Percentiles rank a stretch among this genome's conserved stretches.
phyloP scores from a whole-genome alignment of 495 filamentous ascomycete species.

The Penicillium argentinense region DNA sequence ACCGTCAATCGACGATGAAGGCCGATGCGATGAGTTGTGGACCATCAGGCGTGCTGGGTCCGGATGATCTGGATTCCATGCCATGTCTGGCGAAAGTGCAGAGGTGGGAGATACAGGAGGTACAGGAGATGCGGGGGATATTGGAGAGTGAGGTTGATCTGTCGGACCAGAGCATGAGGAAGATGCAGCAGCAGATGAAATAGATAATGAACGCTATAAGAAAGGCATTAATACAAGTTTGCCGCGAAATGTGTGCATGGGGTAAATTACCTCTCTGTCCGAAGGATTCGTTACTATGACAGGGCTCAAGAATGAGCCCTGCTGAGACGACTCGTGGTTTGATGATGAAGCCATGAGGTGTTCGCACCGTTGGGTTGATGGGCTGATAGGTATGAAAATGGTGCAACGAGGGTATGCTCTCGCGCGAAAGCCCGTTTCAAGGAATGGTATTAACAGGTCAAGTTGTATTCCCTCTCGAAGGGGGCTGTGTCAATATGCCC shows the following conservation, averaged over 20 bases:
- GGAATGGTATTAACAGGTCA: neutral
- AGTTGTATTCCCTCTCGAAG: neutral
- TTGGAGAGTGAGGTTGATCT: constrained; percentile 3
- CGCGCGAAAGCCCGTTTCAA: neutral
- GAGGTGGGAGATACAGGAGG: constrained; percentile 13
- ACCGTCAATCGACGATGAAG: constrained; percentile 46
- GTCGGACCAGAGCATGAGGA: constrained; percentile 22
- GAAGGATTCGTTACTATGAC: constrained; percentile 15
- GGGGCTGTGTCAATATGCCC: neutral
- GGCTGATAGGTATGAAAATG: neutral
- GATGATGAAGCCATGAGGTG: constrained; percentile 20
- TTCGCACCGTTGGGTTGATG: neutral
- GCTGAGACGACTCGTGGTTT: constrained; percentile 10
- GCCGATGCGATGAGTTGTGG: constrained; percentile 31
- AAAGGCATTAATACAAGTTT: neutral
- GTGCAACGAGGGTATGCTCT: neutral
- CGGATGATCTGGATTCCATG: constrained; percentile 17
- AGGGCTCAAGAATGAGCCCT: constrained; percentile 21
- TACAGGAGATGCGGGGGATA: neutral
- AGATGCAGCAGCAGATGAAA: constrained; percentile 18
- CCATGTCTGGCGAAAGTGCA: constrained; percentile 30
- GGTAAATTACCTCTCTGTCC: constrained; percentile 23
- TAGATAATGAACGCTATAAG: constrained; percentile 20
- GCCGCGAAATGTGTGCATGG: neutral
- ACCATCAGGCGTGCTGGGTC: constrained; percentile 27